A percentile compares a stretch with the other conserved stretches of the same genome.
Conservation (phyloP, 2,329 filamentous ascomycete genomes). For the Botryotinia narcissicola region DNA sequence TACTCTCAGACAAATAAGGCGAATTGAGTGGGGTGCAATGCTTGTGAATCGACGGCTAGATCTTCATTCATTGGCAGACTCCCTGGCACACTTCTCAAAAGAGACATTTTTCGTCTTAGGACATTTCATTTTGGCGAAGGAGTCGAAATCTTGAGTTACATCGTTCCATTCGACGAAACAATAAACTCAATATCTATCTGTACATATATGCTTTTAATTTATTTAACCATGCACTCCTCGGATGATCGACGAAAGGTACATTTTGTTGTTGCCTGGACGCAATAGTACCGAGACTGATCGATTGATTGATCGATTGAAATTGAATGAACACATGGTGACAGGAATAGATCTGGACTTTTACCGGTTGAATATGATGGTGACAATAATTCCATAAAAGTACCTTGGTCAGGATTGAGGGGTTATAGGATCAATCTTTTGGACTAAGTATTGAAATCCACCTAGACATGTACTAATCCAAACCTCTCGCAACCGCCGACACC, state of each 20-base stretch:
- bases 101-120: neutral
- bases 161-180: constrained; percentile 15
- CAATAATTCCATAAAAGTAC: neutral
- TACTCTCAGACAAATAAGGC: constrained; percentile 19
- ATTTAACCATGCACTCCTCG: constrained; percentile 8
- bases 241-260: constrained; percentile 15
- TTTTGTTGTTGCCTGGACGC: constrained; percentile 14
- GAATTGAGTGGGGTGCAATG: neutral
- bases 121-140: constrained; percentile 7
- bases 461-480: neutral
- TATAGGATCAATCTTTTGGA: neutral
- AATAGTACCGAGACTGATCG: constrained; percentile 4
- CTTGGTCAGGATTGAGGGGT: neutral
- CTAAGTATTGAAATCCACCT: neutral
- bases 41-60: constrained; percentile 14
- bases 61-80: constrained; percentile 11
- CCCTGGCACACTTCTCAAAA: constrained; percentile 7
- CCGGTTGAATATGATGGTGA: neutral
- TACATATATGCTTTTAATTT: constrained; percentile 9
- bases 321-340: constrained; percentile 7
- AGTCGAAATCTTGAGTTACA: constrained; percentile 19
- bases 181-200: constrained; percentile 9
- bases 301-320: constrained; percentile 4
- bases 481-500: neutral
- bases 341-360: constrained; percentile 8